Conservation (phyloP, 495 filamentous ascomycete species). For the Terfezia claveryi region DNA sequence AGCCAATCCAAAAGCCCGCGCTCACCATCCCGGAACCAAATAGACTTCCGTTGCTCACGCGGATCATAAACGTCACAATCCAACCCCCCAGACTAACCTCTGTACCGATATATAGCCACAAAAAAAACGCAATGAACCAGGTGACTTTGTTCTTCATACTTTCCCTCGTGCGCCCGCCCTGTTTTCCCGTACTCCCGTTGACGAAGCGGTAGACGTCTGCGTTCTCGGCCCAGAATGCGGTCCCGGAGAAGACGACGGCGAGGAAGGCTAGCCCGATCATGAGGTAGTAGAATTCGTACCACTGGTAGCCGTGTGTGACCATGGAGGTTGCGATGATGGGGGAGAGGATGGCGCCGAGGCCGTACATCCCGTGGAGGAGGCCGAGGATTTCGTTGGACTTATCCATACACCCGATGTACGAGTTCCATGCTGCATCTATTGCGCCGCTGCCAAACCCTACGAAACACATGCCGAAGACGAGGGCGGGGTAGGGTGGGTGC, state of each 20-base stretch:
- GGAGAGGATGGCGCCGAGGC: conserved; percentile 44
- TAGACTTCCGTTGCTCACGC: conserved; percentile 41
- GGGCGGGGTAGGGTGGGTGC: conserved; percentile 43
- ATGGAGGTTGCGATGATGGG: conserved; percentile 51
- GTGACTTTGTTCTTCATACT: conserved; percentile 10
- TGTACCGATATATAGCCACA: conserved; percentile 23
- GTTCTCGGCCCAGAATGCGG: conserved; percentile 33
- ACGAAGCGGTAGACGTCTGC: background rate
- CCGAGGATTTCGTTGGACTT: conserved; percentile 41
- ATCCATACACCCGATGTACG: conserved; percentile 48
- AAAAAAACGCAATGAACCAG: conserved; percentile 20
- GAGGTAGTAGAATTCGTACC: conserved; percentile 41
- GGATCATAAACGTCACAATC: conserved; percentile 62
- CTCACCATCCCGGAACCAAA: conserved; percentile 56
- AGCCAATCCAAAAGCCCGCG: conserved; percentile 63
- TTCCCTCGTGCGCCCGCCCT: conserved; percentile 2
- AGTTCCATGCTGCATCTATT: conserved; percentile 49
- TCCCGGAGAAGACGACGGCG: conserved; percentile 28
- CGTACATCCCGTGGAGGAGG: conserved; percentile 45
- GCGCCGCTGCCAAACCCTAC: conserved; percentile 44
- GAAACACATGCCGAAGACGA: conserved; percentile 43
- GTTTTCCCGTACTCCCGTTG: background rate
- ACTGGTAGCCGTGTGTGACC: conserved; percentile 29
- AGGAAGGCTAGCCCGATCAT: conserved; percentile 28
- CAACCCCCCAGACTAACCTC: conserved; percentile 31